Base-by-base conservation (phyloP, 257 asterid species). In the Buddleja alternifolia region DNA sequence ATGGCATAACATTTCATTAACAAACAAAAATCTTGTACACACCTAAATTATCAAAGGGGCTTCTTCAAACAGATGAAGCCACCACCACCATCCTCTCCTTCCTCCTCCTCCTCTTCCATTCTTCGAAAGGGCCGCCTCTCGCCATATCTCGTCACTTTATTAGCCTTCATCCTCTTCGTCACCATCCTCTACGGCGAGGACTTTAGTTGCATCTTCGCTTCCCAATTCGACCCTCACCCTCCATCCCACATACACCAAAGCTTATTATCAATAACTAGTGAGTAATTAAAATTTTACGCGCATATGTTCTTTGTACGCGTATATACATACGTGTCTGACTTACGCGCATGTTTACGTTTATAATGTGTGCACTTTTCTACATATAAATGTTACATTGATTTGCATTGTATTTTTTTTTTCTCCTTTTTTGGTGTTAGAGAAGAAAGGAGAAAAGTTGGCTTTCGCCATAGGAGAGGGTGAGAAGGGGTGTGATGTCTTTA, bases 341-440 rank as follows among this genome's bases (percentile, higher is more conserved):
- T 19, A n/a, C 12, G 20, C 51, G 20, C 6, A 1, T 45, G 19
- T 45, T 25, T 44, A 56, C 63, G 15, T 54, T 4, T 54, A 17
- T 56, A 11, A 29, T 5, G 8, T 23, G 8, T 11, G 63, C 44
- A 23, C 40, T 20, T 51, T 19, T 4, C 7, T 20, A 19, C 2
- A 51, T n/a, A n/a, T n/a, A 51, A 29, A 12, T 57, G 5, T 14
- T 29, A 29, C 19, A 41, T 14, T 62, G 44, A 61, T 11, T 12
- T 51, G 21, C 23, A 52, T 40, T 34, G 54, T 61, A 16, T 36
- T 45, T 42, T 44, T 14, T 7, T 63, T n/a, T n/a, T n/a, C n/a
- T n/a, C n/a, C n/a, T n/a, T n/a, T n/a, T 70, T 58, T 66, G 82
- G 79, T 70, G 86, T 60, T 82, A 90, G 95, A 86, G 87, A 84